Evolutionary conservation across 352 stramenopile genomes (phyloP), one percentile per base, ranked within the genome.

Genomic region (Stramenopiles sp.): DNA sequence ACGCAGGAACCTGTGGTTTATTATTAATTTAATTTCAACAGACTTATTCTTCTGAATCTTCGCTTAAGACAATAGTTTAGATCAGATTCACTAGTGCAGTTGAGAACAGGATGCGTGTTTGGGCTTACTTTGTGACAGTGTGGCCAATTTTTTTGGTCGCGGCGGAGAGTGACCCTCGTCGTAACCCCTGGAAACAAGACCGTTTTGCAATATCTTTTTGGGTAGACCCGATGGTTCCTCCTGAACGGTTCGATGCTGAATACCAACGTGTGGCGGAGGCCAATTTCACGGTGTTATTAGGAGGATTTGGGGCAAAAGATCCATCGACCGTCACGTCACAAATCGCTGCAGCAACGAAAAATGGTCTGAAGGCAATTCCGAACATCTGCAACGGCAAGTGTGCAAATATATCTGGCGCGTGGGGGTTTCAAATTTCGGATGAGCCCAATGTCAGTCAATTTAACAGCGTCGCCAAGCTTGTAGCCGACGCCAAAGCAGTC

Each of bases 121-220:
- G n/a, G n/a, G n/a, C n/a, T n/a, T n/a, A n/a, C n/a, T n/a, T n/a
- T n/a, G n/a, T n/a, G n/a, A n/a, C n/a, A n/a, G n/a, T n/a, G n/a
- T n/a, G n/a, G n/a, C n/a, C n/a, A n/a, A n/a, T n/a, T n/a, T n/a
- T n/a, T n/a, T n/a, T n/a, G n/a, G n/a, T n/a, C n/a, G n/a, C n/a
- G n/a, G n/a, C n/a, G n/a, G n/a, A n/a, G n/a, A n/a, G n/a, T n/a
- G n/a, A n/a, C n/a, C n/a, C n/a, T n/a, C n/a, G n/a, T n/a, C n/a
- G n/a, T n/a, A n/a, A n/a, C n/a, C 43, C 43, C 12, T 63, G 43
- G 43, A 63, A 63, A 63, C 43, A 63, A 63, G 43, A 63, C 25
- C 43, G 43, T 18, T 63, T 63, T 63, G 43, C 43, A 63, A 63
- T 63, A 18, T 63, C 43, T 63, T 63, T 63, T 63, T 63, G 43